These are phyloP conservation scores for Podaxis sp. DNA, from an alignment of 768 basidiomycete genomes.

Conservation along the genomic window DNA sequence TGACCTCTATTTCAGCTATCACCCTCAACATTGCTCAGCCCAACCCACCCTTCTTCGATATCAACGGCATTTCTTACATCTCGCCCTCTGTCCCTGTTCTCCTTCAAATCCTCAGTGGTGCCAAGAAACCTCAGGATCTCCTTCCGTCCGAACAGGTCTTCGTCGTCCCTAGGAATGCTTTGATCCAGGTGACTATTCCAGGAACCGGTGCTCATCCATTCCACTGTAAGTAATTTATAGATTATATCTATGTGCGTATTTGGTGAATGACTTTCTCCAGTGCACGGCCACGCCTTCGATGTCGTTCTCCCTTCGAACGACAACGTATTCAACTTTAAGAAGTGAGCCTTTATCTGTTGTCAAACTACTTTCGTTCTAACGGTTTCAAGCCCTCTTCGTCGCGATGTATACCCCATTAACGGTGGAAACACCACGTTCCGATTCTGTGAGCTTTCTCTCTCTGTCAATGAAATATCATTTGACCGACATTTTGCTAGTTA, in stretches of 20 bases:
- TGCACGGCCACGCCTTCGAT: slow-evolving; percentile 20
- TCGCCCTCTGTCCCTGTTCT: slow-evolving; percentile 38
- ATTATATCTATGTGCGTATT: no score
- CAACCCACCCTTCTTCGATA: slow-evolving; percentile 16
- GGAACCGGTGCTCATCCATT: slow-evolving; percentile 22
- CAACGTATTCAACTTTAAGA: slow-evolving; percentile 8
- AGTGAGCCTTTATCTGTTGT: background rate
- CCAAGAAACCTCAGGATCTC: slow-evolving; percentile 30
- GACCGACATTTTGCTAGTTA: background rate
- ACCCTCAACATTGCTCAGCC: slow-evolving; percentile 24
- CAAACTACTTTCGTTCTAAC: background rate
- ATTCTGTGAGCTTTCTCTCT: slow-evolving; percentile 12
- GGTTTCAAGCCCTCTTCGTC: slow-evolving; percentile 15
- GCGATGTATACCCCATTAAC: slow-evolving; percentile 17
- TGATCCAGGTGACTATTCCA: slow-evolving; percentile 46
- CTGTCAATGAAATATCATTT: background rate
- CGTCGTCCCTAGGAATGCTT: slow-evolving; percentile 36
- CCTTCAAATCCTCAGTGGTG: slow-evolving; percentile 28
- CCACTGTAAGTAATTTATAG: background rate
- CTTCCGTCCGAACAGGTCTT: slow-evolving; percentile 18
- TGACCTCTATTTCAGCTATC: slow-evolving; percentile 19
- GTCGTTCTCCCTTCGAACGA: slow-evolving; percentile 13
- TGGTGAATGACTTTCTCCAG: background rate
- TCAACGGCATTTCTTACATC: slow-evolving; percentile 17
- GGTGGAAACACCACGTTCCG: slow-evolving; percentile 19